Conservation (phyloP, 2,329 filamentous ascomycete genomes). For the Botryotinia calthae region DNA sequence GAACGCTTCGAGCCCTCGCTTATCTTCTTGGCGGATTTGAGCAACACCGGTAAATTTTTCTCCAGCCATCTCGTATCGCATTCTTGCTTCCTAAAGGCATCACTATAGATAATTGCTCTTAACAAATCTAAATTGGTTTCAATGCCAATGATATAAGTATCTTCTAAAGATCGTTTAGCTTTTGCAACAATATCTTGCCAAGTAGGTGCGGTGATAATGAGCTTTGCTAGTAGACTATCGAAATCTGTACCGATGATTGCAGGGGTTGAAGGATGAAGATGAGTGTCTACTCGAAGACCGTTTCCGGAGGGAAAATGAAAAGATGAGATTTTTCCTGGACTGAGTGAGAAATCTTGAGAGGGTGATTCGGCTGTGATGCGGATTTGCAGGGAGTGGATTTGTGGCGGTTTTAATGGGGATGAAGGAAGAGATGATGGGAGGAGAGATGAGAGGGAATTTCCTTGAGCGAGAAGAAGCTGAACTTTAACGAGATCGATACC, state of each 20-base stretch:
- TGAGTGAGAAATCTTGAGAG: slow-evolving; percentile 50
- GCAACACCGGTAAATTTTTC: slow-evolving; percentile 42
- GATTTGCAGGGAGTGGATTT: slow-evolving; percentile 44
- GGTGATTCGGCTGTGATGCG: slow-evolving; percentile 46
- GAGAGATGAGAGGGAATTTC: slow-evolving; percentile 36
- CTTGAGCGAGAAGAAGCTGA: slow-evolving; percentile 41
- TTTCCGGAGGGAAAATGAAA: slow-evolving; percentile 56
- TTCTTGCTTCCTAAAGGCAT: slow-evolving; percentile 47
- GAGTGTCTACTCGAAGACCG: slow-evolving; percentile 48
- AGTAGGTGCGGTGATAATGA: slow-evolving; percentile 46
- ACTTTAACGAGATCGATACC: slow-evolving; percentile 38
- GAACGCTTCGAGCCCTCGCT: not conserved
- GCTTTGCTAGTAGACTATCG: slow-evolving; percentile 48
- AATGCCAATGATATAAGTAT: slow-evolving; percentile 54
- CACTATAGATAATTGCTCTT: slow-evolving; percentile 50
- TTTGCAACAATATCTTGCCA: slow-evolving; percentile 55
- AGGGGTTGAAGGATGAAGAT: slow-evolving; percentile 40
- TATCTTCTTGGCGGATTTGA: slow-evolving; percentile 38
- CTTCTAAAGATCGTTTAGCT: slow-evolving; percentile 53
- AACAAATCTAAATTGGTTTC: slow-evolving; percentile 58
- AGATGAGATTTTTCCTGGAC: slow-evolving; percentile 56
- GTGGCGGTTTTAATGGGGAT: slow-evolving; percentile 37
- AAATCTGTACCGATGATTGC: slow-evolving; percentile 48
- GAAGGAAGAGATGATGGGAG: slow-evolving; percentile 37
- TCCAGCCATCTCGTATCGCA: slow-evolving; percentile 60